These are phyloP conservation scores for Jackrogersella multiformis DNA, from an alignment of 495 filamentous ascomycete genomes.

Conservation along the genomic window DNA sequence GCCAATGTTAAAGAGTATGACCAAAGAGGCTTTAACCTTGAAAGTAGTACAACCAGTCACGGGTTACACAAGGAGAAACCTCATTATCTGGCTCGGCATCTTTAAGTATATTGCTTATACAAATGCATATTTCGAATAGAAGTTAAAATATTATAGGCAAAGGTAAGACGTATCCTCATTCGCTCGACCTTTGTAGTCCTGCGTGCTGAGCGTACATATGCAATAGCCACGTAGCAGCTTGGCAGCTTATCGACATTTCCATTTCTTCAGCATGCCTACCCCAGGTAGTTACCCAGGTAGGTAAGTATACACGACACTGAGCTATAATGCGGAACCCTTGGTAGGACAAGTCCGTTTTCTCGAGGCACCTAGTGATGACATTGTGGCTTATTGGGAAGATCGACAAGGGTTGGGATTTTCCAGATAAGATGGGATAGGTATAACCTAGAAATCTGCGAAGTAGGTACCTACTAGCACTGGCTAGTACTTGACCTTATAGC, in stretches of 20 bases:
- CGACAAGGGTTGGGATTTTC: background rate
- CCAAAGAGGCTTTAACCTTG: background rate
- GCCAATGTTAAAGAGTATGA: background rate
- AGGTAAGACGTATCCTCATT: conserved; percentile 1
- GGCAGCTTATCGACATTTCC: background rate
- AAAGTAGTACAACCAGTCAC: background rate
- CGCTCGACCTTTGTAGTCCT: conserved; percentile 2
- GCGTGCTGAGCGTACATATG: background rate
- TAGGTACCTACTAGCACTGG: too few species aligned
- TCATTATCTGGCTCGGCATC: background rate
- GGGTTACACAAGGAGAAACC: background rate
- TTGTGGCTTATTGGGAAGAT: background rate
- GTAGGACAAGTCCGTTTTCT: too few species aligned
- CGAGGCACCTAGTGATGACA: background rate
- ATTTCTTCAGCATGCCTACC: too few species aligned
- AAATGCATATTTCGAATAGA: background rate
- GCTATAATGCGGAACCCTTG: too few species aligned
- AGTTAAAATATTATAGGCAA: background rate
- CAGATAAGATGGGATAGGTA: background rate
- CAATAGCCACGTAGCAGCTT: background rate
- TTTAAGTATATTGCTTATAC: conserved; percentile 4
- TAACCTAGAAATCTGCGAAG: too few species aligned
- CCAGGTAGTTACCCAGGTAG: too few species aligned
- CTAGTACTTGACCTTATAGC: too few species aligned
- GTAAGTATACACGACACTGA: too few species aligned